Evolutionary conservation across 768 basidiomycete species (phyloP), one percentile per base, ranked within the genome.

Genomic region (Leucocoprinus sp.): DNA sequence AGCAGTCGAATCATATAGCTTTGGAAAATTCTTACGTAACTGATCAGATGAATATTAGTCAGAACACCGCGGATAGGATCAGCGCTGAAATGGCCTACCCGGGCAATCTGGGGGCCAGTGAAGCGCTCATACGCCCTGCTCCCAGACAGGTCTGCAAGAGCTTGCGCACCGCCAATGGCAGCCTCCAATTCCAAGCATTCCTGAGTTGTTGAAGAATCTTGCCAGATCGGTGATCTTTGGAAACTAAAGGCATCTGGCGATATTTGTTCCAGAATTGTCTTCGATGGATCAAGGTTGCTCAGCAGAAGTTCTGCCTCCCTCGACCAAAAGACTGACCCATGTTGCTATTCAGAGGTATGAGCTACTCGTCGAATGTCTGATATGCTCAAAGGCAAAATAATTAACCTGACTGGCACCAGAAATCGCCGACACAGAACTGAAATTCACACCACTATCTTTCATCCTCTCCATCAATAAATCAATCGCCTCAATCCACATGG

Each of bases 61-160:
- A 28, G 27, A n/a, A 39, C 12, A 29, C n/a, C 39, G 14, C 33
- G 17, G 12, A 35, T 29, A 19, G 28, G 17, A 27, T 27, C 43
- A 37, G 29, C 15, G 29, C 26, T 19, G 37, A 23, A 33, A 27
- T 37, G 19, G 33, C 71, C 47, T 48, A 88, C 84, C 62, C 80
- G 80, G 43, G 78, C 72, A 51, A 93, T 90, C 59, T 95, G 91
- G 29, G 80, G 76, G 12, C 85, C 91, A 0, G 90, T 92, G 62
- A 95, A 95, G 8, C 91, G 74, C 56, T 90, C 86, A 57, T 93
- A 89, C 1, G 88, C 89, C 37, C 84, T 71, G 60, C 84, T 86
- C 4, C 91, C 91, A 6, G 85, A 85, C 9, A 84, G 62, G 57
- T 84, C 77, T 7, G 89, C 81, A 6, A 93, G 67, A 4, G 63